phyloP scores from a whole-genome alignment of 108 stramenopile species.

The Cyclotella atomus region DNA sequence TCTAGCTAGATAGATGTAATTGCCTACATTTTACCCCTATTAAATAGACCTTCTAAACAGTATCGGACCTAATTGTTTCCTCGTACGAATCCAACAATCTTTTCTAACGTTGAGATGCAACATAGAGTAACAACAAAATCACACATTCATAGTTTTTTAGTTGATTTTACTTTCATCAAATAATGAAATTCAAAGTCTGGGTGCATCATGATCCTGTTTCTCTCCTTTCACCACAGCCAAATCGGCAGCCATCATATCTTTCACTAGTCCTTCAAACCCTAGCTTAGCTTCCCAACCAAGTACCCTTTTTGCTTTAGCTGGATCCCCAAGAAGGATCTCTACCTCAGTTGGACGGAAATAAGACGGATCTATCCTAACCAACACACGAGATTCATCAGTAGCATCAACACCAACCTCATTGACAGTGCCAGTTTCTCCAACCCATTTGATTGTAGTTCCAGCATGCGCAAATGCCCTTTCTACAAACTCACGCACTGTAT shows the following conservation, averaged over 20 bases:
- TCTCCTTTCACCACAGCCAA: slow-evolving; percentile 83
- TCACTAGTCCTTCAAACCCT: slow-evolving; percentile 85
- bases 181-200: slow-evolving; percentile 27
- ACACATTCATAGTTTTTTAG: too few species aligned
- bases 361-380: slow-evolving; percentile 93
- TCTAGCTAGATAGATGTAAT: too few species aligned
- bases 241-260: slow-evolving; percentile 97
- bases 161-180: too few species aligned
- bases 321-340: slow-evolving; percentile 95
- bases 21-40: too few species aligned
- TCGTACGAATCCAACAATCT: too few species aligned
- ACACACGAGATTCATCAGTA: slow-evolving; percentile 76
- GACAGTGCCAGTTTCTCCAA: slow-evolving; percentile 88
- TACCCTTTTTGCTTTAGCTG: slow-evolving; percentile 92
- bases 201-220: slow-evolving; percentile 52
- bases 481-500: slow-evolving; percentile 97
- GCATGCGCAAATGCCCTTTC: slow-evolving; percentile 91
- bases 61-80: too few species aligned
- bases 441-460: slow-evolving; percentile 89
- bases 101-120: too few species aligned
- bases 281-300: slow-evolving; percentile 92
- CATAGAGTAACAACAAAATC: too few species aligned
- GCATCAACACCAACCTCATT: slow-evolving; percentile 96
- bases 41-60: too few species aligned
- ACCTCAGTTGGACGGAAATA: slow-evolving; percentile 99